Evolutionary conservation across 768 basidiomycete species (phyloP).

Genomic region (Hemileccinum impolitum): DNA sequence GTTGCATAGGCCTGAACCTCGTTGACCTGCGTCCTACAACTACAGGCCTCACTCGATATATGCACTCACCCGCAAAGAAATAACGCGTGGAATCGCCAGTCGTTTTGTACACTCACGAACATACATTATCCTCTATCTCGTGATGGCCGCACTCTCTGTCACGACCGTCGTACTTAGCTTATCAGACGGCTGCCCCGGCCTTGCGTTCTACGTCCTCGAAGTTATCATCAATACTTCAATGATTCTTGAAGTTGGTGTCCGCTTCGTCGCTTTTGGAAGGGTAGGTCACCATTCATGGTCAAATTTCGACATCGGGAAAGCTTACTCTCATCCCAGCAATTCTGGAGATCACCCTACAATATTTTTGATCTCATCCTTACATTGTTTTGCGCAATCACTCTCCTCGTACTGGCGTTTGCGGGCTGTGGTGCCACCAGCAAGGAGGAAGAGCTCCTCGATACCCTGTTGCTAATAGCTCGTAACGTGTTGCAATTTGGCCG

Average conservation of each 20-base stretch:
- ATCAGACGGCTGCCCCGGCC: constrained; percentile 78
- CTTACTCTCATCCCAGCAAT: constrained; percentile 59
- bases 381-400: constrained; percentile 81
- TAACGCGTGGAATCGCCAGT: constrained; percentile 82
- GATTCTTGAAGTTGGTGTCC: constrained; percentile 90
- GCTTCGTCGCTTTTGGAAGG: constrained; percentile 89
- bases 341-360: constrained; percentile 95
- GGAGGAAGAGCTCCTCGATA: constrained; percentile 93
- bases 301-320: neutral
- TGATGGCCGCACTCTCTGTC: constrained; percentile 83
- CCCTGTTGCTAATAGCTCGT: constrained; percentile 84
- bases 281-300: constrained; percentile 45
- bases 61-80: constrained; percentile 77
- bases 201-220: constrained; percentile 88
- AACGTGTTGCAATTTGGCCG: constrained; percentile 93
- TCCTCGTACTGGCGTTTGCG: constrained; percentile 86
- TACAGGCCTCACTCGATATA: constrained; percentile 79
- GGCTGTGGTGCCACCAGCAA: constrained; percentile 79
- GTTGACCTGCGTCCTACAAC: constrained; percentile 17
- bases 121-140: constrained; percentile 86
- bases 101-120: constrained; percentile 84
- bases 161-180: constrained; percentile 84
- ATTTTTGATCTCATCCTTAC: constrained; percentile 87
- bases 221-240: constrained; percentile 85
- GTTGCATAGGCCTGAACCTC: constrained; percentile 8